phyloP scores from a whole-genome alignment of 768 basidiomycete species.

The Suillus hirtellus region DNA sequence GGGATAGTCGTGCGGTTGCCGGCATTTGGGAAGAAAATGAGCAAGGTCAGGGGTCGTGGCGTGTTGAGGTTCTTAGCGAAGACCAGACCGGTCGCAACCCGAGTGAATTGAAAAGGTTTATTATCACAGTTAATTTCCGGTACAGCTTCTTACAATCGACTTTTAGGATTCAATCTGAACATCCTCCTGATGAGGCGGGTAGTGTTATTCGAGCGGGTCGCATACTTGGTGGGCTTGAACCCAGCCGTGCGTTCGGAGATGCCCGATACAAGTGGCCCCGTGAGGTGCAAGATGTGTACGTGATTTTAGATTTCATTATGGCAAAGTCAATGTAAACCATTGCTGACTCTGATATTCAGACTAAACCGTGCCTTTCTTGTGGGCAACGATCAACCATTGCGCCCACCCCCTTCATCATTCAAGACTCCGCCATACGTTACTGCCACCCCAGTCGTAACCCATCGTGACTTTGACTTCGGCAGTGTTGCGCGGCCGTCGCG shows the following conservation, averaged over 20 bases:
- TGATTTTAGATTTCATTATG: slow-evolving; percentile 11
- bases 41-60: slow-evolving; percentile 77
- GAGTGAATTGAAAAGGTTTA: slow-evolving; percentile 79
- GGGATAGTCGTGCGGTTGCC: slow-evolving; percentile 94
- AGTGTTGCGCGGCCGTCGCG: slow-evolving; percentile 24
- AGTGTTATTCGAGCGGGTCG: slow-evolving; percentile 79
- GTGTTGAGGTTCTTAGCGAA: slow-evolving; percentile 90
- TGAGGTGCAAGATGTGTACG: slow-evolving; percentile 70
- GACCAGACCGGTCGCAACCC: slow-evolving; percentile 95
- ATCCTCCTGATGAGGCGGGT: slow-evolving; percentile 72
- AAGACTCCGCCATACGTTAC: slow-evolving; percentile 95
- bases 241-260: slow-evolving; percentile 85
- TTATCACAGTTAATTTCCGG: slow-evolving; percentile 4
- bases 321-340: slow-evolving; percentile 1
- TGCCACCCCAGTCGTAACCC: slow-evolving; percentile 78
- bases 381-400: slow-evolving; percentile 59
- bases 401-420: slow-evolving; percentile 59
- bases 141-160: slow-evolving; percentile 7
- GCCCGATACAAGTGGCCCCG: slow-evolving; percentile 87
- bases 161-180: slow-evolving; percentile 74
- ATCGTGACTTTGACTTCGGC: slow-evolving; percentile 64
- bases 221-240: slow-evolving; percentile 86
- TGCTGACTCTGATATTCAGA: slow-evolving; percentile 29
- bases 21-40: slow-evolving; percentile 79
- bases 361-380: slow-evolving; percentile 67